Conservation (phyloP, 495 filamentous ascomycete species). For the Penicillium atrosanguineum region DNA sequence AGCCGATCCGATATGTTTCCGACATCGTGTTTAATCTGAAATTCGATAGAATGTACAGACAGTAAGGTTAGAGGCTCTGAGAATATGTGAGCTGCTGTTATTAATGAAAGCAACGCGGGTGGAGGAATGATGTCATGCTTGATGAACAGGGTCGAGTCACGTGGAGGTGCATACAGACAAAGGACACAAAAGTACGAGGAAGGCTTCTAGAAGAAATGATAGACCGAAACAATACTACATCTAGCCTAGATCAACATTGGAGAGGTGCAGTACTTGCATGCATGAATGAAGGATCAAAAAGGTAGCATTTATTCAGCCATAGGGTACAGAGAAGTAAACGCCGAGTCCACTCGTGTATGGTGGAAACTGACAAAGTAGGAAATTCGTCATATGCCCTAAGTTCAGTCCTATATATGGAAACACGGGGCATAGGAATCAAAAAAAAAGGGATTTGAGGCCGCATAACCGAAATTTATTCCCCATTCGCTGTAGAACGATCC, state of each 20-base stretch:
- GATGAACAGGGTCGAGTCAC: constrained; percentile 2
- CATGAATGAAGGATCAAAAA: not conserved
- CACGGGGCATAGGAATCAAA: too few relatives aligned
- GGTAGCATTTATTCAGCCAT: not conserved
- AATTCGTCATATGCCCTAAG: not conserved
- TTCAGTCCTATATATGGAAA: too few relatives aligned
- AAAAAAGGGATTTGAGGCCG: not conserved
- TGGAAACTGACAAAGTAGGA: not conserved
- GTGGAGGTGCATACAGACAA: not conserved
- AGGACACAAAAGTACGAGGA: constrained; percentile 1
- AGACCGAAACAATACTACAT: not conserved
- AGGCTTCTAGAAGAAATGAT: constrained; percentile 4
- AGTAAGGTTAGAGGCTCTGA: not conserved
- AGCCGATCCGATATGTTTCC: constrained; percentile 36
- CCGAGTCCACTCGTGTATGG: not conserved
- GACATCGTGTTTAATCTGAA: constrained; percentile 4
- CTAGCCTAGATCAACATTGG: not conserved
- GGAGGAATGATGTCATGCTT: constrained; percentile 11
- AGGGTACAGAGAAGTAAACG: not conserved
- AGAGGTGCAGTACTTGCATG: not conserved
- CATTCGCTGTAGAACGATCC: not conserved
- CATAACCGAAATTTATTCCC: not conserved
- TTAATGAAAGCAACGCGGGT: not conserved
- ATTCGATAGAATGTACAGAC: not conserved
- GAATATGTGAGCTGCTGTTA: not conserved